A percentile compares a stretch with the other conserved stretches of the same genome.
phyloP scores from a whole-genome alignment of 495 filamentous ascomycete species.

The Trichoderma reesei region DNA sequence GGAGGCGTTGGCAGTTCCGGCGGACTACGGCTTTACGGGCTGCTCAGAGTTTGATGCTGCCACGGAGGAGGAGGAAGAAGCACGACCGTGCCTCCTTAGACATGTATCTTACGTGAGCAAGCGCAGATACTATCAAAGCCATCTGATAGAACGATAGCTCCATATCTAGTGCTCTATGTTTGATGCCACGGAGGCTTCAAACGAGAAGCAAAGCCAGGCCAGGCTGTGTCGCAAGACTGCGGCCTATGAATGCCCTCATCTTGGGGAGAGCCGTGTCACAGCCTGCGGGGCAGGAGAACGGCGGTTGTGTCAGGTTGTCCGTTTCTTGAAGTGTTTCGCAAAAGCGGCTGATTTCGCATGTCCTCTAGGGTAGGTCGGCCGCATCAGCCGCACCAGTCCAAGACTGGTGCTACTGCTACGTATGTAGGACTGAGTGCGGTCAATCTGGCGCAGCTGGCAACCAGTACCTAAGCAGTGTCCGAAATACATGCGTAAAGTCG shows the following conservation, averaged over 20 bases:
- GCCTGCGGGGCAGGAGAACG: no score
- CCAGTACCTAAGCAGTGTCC: neutral
- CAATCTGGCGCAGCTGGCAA: neutral
- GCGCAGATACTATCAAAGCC: neutral
- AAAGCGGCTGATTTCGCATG: neutral
- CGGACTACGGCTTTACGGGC: no score
- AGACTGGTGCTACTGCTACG: no score
- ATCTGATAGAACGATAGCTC: no score
- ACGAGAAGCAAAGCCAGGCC: neutral
- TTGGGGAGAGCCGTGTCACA: neutral
- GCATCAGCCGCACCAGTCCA: no score
- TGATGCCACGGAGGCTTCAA: no score
- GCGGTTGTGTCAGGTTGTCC: no score
- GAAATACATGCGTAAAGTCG: neutral
- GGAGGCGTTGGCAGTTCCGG: no score
- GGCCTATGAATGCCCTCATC: neutral
- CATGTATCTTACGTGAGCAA: conserved; percentile 5
- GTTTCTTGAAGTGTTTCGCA: no score
- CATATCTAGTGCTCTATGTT: no score
- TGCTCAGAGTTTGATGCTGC: neutral
- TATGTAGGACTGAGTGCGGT: neutral
- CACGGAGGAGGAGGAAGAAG: neutral
- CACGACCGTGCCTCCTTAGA: no score
- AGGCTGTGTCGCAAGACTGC: neutral
- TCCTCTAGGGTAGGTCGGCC: neutral